Evolutionary conservation across 495 filamentous ascomycete genomes (phyloP).

Genomic region (Penicillium dipodomyicola): DNA sequence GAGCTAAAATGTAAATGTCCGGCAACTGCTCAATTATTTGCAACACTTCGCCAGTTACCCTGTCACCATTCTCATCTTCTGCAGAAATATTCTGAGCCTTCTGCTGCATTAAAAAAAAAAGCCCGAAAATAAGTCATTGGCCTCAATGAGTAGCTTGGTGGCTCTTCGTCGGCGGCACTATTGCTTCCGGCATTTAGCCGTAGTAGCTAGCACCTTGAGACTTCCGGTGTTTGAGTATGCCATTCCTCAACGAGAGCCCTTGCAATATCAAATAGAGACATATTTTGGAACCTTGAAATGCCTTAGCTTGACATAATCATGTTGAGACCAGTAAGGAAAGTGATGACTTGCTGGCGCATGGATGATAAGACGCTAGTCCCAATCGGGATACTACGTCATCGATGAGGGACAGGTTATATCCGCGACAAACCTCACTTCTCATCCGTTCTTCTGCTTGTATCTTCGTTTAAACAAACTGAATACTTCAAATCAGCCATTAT

Average conservation of each 20-base stretch:
- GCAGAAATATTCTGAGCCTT: too few species aligned
- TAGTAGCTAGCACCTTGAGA: too few species aligned
- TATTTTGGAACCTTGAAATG: not conserved
- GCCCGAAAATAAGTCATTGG: too few species aligned
- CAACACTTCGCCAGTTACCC: too few species aligned
- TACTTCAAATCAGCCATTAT: slow-evolving; percentile 45
- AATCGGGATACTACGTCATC: slow-evolving; percentile 2
- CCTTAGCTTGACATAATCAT: not conserved
- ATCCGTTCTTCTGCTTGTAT: not conserved
- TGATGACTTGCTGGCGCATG: not conserved
- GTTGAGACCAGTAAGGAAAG: not conserved
- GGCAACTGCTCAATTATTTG: too few species aligned
- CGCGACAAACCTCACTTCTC: not conserved
- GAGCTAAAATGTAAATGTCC: too few species aligned
- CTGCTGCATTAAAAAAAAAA: too few species aligned
- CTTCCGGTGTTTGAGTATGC: not conserved
- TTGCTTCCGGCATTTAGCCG: too few species aligned
- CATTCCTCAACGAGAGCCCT: not conserved
- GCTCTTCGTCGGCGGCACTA: too few species aligned
- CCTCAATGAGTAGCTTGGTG: too few species aligned
- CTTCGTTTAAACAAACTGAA: not conserved
- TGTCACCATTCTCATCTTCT: too few species aligned
- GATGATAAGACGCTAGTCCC: not conserved
- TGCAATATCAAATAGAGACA: too few species aligned
- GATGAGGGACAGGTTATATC: not conserved